These are phyloP conservation scores for Sungouiozyma intestinalis DNA, from an alignment of 805 yeast species.

Conservation along the genomic window DNA sequence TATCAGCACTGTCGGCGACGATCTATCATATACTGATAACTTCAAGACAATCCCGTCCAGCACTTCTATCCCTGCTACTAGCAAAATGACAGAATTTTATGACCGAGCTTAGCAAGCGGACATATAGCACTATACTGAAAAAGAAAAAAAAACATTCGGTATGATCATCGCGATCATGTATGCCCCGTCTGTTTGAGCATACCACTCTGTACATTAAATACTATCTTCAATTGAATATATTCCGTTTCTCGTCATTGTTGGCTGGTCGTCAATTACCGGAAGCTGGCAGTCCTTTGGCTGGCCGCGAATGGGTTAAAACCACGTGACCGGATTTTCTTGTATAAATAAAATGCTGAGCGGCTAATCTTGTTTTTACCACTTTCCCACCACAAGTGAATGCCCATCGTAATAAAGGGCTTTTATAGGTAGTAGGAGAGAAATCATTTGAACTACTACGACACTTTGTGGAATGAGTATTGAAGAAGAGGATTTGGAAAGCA, in stretches of 20 bases:
- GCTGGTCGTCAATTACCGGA: background rate
- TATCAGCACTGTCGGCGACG: constrained; percentile 24
- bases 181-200: too few relatives aligned
- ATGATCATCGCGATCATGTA: too few relatives aligned
- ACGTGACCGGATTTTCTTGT: background rate
- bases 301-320: too few relatives aligned
- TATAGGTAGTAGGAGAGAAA: too few relatives aligned
- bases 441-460: too few relatives aligned
- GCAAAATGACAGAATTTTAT: background rate
- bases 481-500: background rate
- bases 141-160: too few relatives aligned
- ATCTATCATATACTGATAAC: constrained; percentile 13
- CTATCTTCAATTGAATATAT: background rate
- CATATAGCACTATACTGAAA: too few relatives aligned
- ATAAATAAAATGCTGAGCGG: background rate
- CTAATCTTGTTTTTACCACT: too few relatives aligned
- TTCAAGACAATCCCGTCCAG: constrained; percentile 1
- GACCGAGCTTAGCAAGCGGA: background rate
- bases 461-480: too few relatives aligned
- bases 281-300: too few relatives aligned
- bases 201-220: background rate
- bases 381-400: too few relatives aligned
- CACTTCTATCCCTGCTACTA: constrained; percentile 1
- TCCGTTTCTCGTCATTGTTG: background rate
- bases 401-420: too few relatives aligned